A percentile compares a stretch with the other conserved stretches of the same genome.
These are phyloP conservation scores for Monosiga brevicollis DNA, from an alignment of 78 protist species.

Conservation along the genomic window DNA sequence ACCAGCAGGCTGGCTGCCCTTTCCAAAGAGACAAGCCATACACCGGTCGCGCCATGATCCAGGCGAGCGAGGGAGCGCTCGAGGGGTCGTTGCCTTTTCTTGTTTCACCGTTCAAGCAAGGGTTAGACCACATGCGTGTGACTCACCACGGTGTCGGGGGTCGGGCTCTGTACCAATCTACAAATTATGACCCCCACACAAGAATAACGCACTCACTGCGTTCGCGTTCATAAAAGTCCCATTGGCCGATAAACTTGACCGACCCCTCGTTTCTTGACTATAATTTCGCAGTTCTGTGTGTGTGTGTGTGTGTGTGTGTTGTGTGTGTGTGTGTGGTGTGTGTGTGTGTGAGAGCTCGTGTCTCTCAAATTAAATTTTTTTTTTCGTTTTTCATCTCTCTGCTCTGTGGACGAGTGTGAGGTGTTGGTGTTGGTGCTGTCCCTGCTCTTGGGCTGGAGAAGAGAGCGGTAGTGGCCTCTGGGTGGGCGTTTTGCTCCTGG, in stretches of 20 bases:
- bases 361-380: too few relatives aligned
- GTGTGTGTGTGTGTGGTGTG: background rate
- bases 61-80: too few relatives aligned
- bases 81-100: background rate
- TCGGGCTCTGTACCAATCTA: background rate
- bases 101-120: background rate
- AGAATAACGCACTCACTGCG: background rate
- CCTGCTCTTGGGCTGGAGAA: too few relatives aligned
- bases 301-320: background rate
- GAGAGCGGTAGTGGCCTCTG: too few relatives aligned
- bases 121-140: background rate
- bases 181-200: background rate
- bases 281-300: background rate
- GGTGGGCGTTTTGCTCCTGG: background rate
- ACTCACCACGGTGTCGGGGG: background rate
- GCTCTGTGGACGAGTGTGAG: too few relatives aligned
- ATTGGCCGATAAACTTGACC: background rate
- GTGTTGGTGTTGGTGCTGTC: background rate
- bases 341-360: background rate
- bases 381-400: background rate
- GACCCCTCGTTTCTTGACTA: too few relatives aligned
- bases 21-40: too few relatives aligned
- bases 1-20: too few relatives aligned
- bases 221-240: background rate
- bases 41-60: too few relatives aligned